Base-by-base conservation (phyloP, 441 rosid genomes). In the Arabidopsis lyrata region DNA sequence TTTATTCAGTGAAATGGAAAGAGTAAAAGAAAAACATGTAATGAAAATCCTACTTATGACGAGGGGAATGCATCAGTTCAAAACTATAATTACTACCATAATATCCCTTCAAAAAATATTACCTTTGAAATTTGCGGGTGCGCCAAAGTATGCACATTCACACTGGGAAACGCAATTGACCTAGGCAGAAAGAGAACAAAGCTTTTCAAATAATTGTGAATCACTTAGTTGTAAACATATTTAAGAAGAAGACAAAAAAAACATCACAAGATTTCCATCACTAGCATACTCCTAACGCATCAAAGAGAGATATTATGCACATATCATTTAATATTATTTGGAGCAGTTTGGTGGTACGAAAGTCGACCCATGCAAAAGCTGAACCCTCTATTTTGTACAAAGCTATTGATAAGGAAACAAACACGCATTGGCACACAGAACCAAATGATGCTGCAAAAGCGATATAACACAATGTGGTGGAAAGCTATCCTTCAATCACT, bases 71-170 rank as follows among this genome's bases (percentile, higher is more conserved):
- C 24, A 58, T 35, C 36, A 66, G 1, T 50, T 35, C 5, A 55
- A 44, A 24, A 22, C 14, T 59, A 53, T 16, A 47, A 62, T 8
- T 41, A 72, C 31, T 49, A 70, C 36, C 8, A 35, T 14, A 52
- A 56, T 48, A 68, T 41, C 14, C 42, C 71, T 49, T 65, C 13
- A 52, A 66, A 5, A 24, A 5, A 31, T 13, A 44, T 81, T 86
- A 92, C 97, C 94, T 87, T 87, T 55, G 84, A 83, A 63, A 84
- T 78, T 70, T 84, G 86, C 13, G 86, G 72, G 61, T 39, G 83
- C 75, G 69, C 88, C 78, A 80, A 9, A 68, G 84, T 81, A 49
- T 78, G 90, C 47, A 80, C 80, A 80, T 69, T 83, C 68, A 74
- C 84, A 68, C 74, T 68, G 66, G 80, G 89, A 82, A 85, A 79